phyloP scores from a whole-genome alignment of 2,329 filamentous ascomycete genomes.

The Fusarium sarcochroum region DNA sequence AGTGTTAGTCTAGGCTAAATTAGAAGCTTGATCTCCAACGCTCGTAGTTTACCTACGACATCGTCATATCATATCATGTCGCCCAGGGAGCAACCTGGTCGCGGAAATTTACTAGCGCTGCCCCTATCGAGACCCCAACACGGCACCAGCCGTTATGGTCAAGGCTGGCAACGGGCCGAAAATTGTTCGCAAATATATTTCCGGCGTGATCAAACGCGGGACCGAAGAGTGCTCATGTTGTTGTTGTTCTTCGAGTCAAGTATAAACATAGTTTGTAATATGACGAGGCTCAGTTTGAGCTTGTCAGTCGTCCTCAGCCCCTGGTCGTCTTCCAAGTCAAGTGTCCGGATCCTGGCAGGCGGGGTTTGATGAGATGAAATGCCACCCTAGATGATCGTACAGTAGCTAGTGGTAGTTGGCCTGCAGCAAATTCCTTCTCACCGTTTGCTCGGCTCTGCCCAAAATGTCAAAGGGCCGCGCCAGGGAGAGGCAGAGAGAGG shows the following conservation, averaged over 20 bases:
- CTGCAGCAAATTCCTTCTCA: constrained; percentile 35
- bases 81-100: constrained; percentile 36
- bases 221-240: too few relatives aligned
- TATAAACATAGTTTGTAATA: neutral
- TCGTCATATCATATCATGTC: constrained; percentile 48
- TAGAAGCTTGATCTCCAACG: constrained; percentile 32
- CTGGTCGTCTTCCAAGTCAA: constrained; percentile 8
- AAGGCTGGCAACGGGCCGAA: constrained; percentile 35
- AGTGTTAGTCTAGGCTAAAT: constrained; percentile 22
- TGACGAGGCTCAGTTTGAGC: neutral
- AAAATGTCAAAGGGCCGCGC: constrained; percentile 35
- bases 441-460: constrained; percentile 35
- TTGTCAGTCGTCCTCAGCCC: constrained; percentile 1
- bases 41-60: constrained; percentile 24
- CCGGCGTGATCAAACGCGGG: neutral
- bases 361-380: constrained; percentile 47
- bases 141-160: constrained; percentile 39
- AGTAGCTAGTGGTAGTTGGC: constrained; percentile 16
- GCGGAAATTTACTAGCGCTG: constrained; percentile 45
- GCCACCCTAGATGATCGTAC: constrained; percentile 39
- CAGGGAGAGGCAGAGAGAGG: constrained; percentile 23
- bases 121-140: constrained; percentile 35
- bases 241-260: neutral
- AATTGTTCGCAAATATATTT: constrained; percentile 1
- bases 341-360: constrained; percentile 15